phyloP scores from a whole-genome alignment of 305 asterid genomes.

The Ilex paraguariensis region DNA sequence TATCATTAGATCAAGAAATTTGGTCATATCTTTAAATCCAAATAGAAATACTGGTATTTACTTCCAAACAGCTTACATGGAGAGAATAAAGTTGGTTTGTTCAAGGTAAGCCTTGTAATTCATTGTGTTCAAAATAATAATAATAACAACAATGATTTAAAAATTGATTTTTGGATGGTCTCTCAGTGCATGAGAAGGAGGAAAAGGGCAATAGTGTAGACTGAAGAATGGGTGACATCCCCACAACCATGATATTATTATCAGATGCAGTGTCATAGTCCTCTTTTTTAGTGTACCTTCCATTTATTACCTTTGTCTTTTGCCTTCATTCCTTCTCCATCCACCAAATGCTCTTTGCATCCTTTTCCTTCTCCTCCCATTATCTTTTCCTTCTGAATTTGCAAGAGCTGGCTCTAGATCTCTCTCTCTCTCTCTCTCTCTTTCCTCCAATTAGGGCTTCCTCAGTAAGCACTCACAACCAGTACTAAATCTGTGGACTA shows the following conservation, averaged over 20 bases:
- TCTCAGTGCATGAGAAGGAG: conserved; percentile 15
- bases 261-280: conserved; percentile 6
- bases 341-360: neutral
- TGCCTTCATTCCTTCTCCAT: neutral
- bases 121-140: too few relatives aligned
- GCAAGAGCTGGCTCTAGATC: neutral
- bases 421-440: too few relatives aligned
- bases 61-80: too few relatives aligned
- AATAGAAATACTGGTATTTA: too few relatives aligned
- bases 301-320: neutral
- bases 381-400: neutral
- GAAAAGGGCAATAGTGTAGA: neutral
- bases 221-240: conserved; percentile 10
- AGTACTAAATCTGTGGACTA: neutral
- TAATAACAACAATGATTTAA: too few relatives aligned
- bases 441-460: too few relatives aligned
- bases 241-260: conserved; percentile 30
- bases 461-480: neutral
- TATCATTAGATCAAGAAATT: too few relatives aligned
- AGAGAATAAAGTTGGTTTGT: too few relatives aligned
- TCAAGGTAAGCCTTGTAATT: too few relatives aligned
- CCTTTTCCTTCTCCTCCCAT: neutral
- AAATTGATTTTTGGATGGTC: neutral
- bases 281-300: neutral
- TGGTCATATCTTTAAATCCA: too few relatives aligned